phyloP scores from a whole-genome alignment of 257 asterid species.

The Verbascum thapsus region DNA sequence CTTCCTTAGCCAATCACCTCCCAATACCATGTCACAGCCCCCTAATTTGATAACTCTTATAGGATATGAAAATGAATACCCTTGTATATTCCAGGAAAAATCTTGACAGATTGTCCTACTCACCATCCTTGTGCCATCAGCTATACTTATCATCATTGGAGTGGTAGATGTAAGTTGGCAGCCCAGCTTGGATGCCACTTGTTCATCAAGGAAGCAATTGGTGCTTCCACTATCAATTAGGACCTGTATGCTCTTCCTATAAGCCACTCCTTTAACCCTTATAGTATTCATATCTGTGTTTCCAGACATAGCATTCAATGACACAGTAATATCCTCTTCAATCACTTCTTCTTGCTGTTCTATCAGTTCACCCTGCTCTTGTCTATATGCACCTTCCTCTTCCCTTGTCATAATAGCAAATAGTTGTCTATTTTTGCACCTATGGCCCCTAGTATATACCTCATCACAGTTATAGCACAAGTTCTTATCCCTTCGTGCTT shows the following conservation, averaged over 20 bases:
- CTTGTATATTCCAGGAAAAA: neutral
- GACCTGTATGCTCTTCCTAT: neutral
- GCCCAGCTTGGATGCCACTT: too few species aligned
- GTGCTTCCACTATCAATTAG: neutral
- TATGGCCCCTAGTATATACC: neutral
- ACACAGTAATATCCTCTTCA: neutral
- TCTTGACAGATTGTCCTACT: neutral
- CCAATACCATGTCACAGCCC: neutral
- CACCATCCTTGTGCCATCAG: neutral
- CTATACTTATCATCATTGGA: neutral
- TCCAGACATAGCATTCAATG: neutral
- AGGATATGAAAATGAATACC: neutral
- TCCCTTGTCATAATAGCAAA: neutral
- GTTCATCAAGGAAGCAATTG: too few species aligned
- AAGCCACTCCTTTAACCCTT: neutral
- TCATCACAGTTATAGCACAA: slow-evolving; percentile 15
- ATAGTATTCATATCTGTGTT: neutral
- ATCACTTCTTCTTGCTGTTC: neutral
- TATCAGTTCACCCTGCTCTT: too few species aligned
- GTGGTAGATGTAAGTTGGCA: too few species aligned
- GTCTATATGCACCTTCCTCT: neutral
- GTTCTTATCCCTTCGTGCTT: neutral
- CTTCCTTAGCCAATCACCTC: neutral
- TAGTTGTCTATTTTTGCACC: neutral
- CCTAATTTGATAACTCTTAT: neutral